Conservation (phyloP, 129 eudicot species). For the Lonicera japonica region DNA sequence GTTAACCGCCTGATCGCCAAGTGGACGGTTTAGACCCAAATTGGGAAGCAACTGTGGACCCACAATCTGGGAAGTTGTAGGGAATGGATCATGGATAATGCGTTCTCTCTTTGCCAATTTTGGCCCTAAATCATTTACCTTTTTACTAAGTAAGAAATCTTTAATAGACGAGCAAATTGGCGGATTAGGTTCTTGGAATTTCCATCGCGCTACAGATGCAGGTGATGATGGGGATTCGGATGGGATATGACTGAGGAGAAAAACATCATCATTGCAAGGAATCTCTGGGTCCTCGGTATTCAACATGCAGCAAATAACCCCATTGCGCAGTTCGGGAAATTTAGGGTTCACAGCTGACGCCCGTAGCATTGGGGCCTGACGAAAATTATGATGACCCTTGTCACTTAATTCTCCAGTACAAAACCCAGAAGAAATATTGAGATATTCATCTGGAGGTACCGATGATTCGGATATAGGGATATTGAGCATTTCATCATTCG, state of each 20-base stretch:
- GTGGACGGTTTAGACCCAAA: slow-evolving; percentile 17
- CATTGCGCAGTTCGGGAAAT: slow-evolving; percentile 24
- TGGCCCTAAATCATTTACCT: slow-evolving; percentile 13
- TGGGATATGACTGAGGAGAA: slow-evolving; percentile 31
- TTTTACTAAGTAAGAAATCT: slow-evolving; percentile 20
- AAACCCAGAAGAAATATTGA: slow-evolving; percentile 9
- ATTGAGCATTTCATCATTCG: slow-evolving; percentile 16
- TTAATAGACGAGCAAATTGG: slow-evolving; percentile 19
- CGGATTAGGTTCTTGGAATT: slow-evolving; percentile 15
- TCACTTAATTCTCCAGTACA: slow-evolving; percentile 11
- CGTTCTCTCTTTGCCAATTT: slow-evolving; percentile 20
- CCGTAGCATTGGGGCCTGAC: slow-evolving; percentile 19
- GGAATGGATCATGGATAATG: slow-evolving; percentile 17
- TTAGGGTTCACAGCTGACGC: slow-evolving; percentile 15
- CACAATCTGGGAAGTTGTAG: slow-evolving; percentile 11
- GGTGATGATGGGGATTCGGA: slow-evolving; percentile 17
- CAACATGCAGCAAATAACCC: slow-evolving; percentile 49
- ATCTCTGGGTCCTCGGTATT: slow-evolving; percentile 69
- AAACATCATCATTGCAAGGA: slow-evolving; percentile 75
- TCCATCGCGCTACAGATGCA: slow-evolving; percentile 23
- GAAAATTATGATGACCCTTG: slow-evolving; percentile 8
- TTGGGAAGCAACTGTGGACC: slow-evolving; percentile 15
- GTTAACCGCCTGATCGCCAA: slow-evolving; percentile 18
- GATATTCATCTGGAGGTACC: slow-evolving; percentile 9
- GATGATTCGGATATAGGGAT: slow-evolving; percentile 3